phyloP scores from a whole-genome alignment of 345 rosid species.

The Punica granatum region DNA sequence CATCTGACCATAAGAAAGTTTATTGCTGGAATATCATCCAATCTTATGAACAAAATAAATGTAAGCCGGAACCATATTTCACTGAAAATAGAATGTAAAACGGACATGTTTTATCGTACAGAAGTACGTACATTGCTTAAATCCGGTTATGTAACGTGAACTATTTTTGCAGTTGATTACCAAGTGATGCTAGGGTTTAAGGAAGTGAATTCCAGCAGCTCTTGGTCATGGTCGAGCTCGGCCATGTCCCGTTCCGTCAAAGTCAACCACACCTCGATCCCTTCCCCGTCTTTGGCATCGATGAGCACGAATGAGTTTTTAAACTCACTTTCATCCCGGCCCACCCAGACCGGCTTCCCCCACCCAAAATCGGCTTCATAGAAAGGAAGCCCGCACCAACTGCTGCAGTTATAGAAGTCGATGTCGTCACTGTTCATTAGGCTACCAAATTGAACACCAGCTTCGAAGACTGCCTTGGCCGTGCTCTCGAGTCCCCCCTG shows the following conservation, averaged over 20 bases:
- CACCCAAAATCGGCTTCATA: slow-evolving; percentile 24
- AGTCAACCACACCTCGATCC: slow-evolving; percentile 18
- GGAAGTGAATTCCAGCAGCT: not conserved
- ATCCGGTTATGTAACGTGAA: not conserved
- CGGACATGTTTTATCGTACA: no score
- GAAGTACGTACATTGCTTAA: not conserved
- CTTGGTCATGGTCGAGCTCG: slow-evolving; percentile 4
- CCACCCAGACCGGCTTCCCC: slow-evolving; percentile 22
- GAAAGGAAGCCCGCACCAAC: slow-evolving; percentile 13
- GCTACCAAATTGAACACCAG: not conserved
- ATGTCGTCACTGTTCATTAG: not conserved
- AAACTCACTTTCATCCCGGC: not conserved
- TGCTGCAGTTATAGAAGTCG: slow-evolving; percentile 9
- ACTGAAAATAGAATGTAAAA: no score
- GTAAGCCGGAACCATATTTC: not conserved
- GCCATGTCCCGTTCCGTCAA: slow-evolving; percentile 13
- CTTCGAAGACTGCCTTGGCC: not conserved
- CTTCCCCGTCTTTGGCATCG: slow-evolving; percentile 14
- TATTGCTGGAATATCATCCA: no score
- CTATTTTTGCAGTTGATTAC: not conserved
- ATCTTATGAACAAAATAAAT: no score
- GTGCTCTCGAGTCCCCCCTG: not conserved
- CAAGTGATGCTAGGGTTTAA: not conserved
- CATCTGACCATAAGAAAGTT: no score
- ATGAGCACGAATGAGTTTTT: slow-evolving; percentile 4